Evolutionary conservation across 768 basidiomycete genomes (phyloP), one percentile per base, ranked within the genome.

Genomic region (Leccinum longicurvipes): DNA sequence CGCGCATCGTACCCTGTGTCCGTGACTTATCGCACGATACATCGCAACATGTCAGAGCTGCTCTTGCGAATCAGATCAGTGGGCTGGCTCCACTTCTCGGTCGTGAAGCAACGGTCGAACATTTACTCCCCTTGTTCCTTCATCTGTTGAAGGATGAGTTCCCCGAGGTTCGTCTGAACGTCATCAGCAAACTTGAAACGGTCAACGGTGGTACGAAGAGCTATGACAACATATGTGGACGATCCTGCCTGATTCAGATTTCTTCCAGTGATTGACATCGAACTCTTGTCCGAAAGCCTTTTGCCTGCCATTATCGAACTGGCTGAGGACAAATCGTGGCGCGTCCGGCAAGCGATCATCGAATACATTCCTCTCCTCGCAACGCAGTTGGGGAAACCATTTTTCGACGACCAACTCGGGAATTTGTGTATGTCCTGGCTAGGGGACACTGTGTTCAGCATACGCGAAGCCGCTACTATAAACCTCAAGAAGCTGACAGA

Each of bases 311-410:
- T 99, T 61, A 91, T 98, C 59, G 92, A 98, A 69, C 80, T 99
- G 31, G 97, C 97, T 8, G 96, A 98, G 73, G 97, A 99, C 78
- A 99, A 98, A 72, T 97, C 97, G 58, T 99, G 97, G 97, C 89
- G 97, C 27, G 96, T 99, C 19, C 89, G 97, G 63, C 97, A 99
- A 73, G 97, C 97, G 8, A 98, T 99, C 76, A 99, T 99, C 73
- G 97, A 98, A 74, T 98, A 99, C 76, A 91, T 99, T 64, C 97
- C 97, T n/a, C 83, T 98, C 21, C 87, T 99, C 46, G 95, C 97
- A 42, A 94, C 89, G n/a, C 97, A 99, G 70, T 82, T 99, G 54
- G 97, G 97, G 52, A 92, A 92, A 64, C 79, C 87, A 25, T 98
- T 98, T 77, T 99, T 99, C 71, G 95, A 99, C 72, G 97, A 98